Evolutionary conservation across 2,329 filamentous ascomycete genomes (phyloP), one percentile per base, ranked within the genome.

Genomic region (Claviceps sp.): DNA sequence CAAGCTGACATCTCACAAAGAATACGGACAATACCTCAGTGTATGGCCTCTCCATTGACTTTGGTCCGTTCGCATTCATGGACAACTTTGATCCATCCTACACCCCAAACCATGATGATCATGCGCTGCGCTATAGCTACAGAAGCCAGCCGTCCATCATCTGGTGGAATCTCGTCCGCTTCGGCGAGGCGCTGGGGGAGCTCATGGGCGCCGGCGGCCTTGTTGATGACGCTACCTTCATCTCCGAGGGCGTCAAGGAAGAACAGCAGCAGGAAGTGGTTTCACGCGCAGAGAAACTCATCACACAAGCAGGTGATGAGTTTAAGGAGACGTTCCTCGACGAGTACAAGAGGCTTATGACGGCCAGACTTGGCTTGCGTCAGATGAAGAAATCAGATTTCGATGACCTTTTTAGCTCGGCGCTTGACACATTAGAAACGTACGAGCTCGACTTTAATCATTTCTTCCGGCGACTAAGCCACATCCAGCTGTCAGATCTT

Each of bases 21-120:
- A 98, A 98, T 68, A 97, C 93, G 0, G 93, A 98, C 65, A 98
- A 98, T 66, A 98, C 93, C 0, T 95, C 89, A 0, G 78, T 98
- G 49, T 83, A 83, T 52, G 93, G 93, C 0, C 71, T 98, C 0
- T 91, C 85, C 5, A 85, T 98, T 56, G 93, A 98, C 68, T 98
- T 90, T 63, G 93, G 93, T 0, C 93, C 93, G 0, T 98, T 98
- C 61, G 93, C 93, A 5, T 98, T 98, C 67, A 85, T 98, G 73
- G 93, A 98, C 66, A 89, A 90, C 62, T 98, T 97, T 62, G 91
- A 98, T 62, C 91, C 91, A 0, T 74, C 77, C 16, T 98, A 97
- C 66, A 98, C 93, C 0, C 93, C 93, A 1, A 98, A 98, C 63
- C 93, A 98, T 65, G 93, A 98, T 66, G 93, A 98, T 63, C 77